Evolutionary conservation across 345 rosid species (phyloP).

Genomic region (Eucalyptus polyanthemos): DNA sequence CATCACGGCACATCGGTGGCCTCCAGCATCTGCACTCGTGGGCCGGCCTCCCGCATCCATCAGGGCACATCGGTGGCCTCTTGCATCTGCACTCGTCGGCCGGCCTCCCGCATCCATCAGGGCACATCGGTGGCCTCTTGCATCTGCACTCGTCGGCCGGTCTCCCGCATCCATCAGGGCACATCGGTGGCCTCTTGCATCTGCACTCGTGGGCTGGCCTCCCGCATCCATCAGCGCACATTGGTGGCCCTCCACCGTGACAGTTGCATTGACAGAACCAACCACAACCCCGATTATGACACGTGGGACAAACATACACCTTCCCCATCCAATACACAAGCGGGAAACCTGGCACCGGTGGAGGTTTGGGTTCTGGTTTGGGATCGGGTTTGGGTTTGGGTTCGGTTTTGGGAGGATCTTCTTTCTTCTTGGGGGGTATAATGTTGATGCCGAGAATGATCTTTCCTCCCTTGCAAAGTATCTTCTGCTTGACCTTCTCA

Average conservation of each 20-base stretch:
- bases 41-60: slow-evolving; percentile 3
- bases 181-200: neutral
- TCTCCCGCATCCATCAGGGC: slow-evolving; percentile 1
- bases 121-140: neutral
- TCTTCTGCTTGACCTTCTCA: neutral
- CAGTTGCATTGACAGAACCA: neutral
- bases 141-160: neutral
- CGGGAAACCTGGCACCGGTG: neutral
- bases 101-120: neutral
- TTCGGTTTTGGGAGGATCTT: no score
- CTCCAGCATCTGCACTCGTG: neutral
- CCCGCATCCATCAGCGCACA: neutral
- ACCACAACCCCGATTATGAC: neutral
- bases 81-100: neutral
- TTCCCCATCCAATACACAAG: neutral
- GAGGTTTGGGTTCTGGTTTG: neutral
- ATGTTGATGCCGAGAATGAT: neutral
- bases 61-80: neutral
- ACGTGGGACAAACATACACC: neutral
- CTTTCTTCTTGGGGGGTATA: no score
- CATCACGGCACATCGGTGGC: neutral
- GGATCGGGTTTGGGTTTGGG: no score
- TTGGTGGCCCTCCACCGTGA: neutral
- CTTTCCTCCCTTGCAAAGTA: neutral
- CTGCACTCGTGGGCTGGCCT: no score